Conservation (phyloP, 169 alveolate genomes). For the Plasmodium gallinaceum region DNA sequence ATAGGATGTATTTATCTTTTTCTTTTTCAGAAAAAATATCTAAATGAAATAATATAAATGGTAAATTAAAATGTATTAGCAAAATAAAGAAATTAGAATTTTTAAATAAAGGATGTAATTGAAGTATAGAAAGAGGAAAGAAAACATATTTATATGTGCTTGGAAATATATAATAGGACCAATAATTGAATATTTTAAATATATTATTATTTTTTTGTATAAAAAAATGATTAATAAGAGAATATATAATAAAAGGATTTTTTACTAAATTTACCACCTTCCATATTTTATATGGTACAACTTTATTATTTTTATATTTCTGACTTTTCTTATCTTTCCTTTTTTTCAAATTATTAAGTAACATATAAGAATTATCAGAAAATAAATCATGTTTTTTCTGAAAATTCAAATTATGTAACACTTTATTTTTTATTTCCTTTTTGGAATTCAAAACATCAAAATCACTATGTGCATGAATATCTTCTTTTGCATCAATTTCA, state of each 20-base stretch:
- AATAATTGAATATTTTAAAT: slow-evolving; percentile 44
- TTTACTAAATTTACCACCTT: slow-evolving; percentile 31
- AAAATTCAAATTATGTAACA: neutral
- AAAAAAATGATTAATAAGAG: slow-evolving; percentile 63
- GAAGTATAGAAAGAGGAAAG: slow-evolving; percentile 38
- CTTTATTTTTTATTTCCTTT: neutral
- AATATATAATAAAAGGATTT: slow-evolving; percentile 54
- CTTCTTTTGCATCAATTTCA: neutral
- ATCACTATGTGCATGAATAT: slow-evolving; percentile 32
- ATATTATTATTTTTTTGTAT: slow-evolving; percentile 42
- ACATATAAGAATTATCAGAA: no score
- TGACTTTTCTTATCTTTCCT: neutral
- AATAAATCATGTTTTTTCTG: neutral
- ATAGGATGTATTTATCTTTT: slow-evolving; percentile 36
- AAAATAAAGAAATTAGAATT: slow-evolving; percentile 48
- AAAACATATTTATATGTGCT: slow-evolving; percentile 62
- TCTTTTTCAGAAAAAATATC: slow-evolving; percentile 40
- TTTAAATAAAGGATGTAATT: slow-evolving; percentile 47
- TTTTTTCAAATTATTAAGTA: neutral
- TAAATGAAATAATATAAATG: slow-evolving; percentile 58
- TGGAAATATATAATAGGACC: slow-evolving; percentile 62
- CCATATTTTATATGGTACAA: slow-evolving; percentile 68
- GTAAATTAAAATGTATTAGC: slow-evolving; percentile 55
- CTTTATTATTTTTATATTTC: neutral
- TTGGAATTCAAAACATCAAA: slow-evolving; percentile 11